Percentiles rank a stretch among this genome's conserved stretches.
Conservation (phyloP, 192 early-diverging fungal species). For the Dispira parvispora region DNA sequence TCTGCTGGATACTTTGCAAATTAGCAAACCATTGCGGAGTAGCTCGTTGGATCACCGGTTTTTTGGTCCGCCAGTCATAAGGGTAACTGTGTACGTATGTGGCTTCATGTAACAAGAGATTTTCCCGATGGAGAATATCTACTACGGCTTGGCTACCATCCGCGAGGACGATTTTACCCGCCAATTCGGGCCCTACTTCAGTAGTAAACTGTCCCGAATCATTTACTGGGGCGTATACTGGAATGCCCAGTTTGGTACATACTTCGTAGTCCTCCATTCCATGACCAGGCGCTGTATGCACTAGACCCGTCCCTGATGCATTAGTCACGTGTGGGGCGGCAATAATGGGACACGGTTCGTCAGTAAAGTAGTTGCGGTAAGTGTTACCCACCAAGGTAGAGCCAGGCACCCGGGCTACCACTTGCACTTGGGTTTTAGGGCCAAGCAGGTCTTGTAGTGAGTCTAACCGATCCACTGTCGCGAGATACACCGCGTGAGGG, state of each 20-base stretch:
- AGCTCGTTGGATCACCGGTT: conserved; percentile 58
- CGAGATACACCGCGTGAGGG: conserved; percentile 10
- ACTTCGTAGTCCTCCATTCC: conserved; percentile 70
- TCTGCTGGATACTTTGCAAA: conserved; percentile 38
- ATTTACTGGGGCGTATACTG: conserved; percentile 51
- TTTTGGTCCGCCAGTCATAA: conserved; percentile 73
- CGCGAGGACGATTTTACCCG: conserved; percentile 37
- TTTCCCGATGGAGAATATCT: conserved; percentile 23
- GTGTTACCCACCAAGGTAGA: conserved; percentile 29
- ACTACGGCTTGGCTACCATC: conserved; percentile 42
- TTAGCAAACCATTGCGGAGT: conserved; percentile 77
- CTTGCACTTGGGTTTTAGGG: background rate
- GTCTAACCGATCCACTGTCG: conserved; percentile 16
- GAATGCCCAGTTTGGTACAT: conserved; percentile 33
- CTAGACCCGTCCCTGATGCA: conserved; percentile 62
- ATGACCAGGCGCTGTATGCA: conserved; percentile 68
- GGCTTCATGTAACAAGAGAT: conserved; percentile 29
- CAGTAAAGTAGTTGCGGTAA: conserved; percentile 39
- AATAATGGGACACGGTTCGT: conserved; percentile 32
- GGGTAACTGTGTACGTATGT: conserved; percentile 56
- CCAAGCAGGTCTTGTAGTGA: conserved; percentile 13
- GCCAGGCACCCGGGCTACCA: conserved; percentile 19
- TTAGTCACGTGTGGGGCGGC: conserved; percentile 45
- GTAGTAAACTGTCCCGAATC: conserved; percentile 46
- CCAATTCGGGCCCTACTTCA: conserved; percentile 41